Conservation (phyloP, 139 green algal genomes). For the Volvox africanus region DNA sequence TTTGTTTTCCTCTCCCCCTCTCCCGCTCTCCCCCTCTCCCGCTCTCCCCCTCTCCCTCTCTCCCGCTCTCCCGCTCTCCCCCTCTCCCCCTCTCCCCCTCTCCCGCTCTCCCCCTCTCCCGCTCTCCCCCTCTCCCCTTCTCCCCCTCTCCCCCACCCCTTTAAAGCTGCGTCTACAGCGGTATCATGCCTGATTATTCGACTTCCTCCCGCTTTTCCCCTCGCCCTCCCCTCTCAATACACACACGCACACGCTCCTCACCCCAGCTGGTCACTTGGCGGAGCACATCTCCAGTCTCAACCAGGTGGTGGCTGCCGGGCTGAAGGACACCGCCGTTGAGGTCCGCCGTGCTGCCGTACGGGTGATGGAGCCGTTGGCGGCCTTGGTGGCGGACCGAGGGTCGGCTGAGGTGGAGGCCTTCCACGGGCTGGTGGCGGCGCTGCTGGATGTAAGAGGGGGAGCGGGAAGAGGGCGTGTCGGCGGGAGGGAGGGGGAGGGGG, state of each 20-base stretch:
- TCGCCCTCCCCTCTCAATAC: background rate
- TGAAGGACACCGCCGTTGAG: conserved; percentile 54
- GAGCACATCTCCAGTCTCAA: conserved; percentile 65
- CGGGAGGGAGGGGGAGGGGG: background rate
- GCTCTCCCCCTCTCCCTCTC: no score
- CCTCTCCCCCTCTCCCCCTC: no score
- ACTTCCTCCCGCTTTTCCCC: background rate
- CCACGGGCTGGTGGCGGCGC: conserved; percentile 59
- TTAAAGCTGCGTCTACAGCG: no score
- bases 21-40: no score
- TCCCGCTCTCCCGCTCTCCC: no score
- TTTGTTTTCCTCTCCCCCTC: no score
- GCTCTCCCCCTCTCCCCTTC: background rate
- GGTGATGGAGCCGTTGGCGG: conserved; percentile 61
- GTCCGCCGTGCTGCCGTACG: conserved; percentile 73
- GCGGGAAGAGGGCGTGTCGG: background rate
- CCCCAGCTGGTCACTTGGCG: conserved; percentile 52
- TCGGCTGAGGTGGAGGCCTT: conserved; percentile 54
- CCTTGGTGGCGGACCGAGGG: conserved; percentile 43
- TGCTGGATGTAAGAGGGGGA: conserved; percentile 56
- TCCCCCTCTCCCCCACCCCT: background rate
- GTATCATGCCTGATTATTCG: no score
- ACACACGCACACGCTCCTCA: no score
- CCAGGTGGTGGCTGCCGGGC: conserved; percentile 57
- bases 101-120: no score